A percentile compares a stretch with the other conserved stretches of the same genome.
Evolutionary conservation across 805 yeast genomes (phyloP).

Genomic region (Tetrapisispora phaffii): DNA sequence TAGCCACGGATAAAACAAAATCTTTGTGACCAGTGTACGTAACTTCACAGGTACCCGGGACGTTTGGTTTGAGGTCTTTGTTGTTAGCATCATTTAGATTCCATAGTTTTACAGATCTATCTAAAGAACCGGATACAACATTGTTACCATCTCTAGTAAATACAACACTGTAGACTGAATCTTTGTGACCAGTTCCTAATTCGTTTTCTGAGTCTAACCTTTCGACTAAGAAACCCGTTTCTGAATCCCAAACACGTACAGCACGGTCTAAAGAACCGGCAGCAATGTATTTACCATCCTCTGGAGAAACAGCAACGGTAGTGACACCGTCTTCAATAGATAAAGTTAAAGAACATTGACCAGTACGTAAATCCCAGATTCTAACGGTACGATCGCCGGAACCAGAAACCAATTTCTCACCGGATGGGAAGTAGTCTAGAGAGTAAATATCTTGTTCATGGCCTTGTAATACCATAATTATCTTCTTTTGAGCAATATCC

Average conservation of each 20-base stretch:
- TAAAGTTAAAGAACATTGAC: slow-evolving; percentile 79
- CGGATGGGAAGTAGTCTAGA: slow-evolving; percentile 88
- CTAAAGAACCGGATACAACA: slow-evolving; percentile 89
- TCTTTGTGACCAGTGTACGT: slow-evolving; percentile 95
- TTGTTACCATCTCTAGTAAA: slow-evolving; percentile 87
- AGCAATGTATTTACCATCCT: slow-evolving; percentile 81
- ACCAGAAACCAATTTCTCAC: slow-evolving; percentile 86
- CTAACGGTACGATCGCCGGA: slow-evolving; percentile 94
- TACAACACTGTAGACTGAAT: slow-evolving; percentile 89
- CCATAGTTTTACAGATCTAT: slow-evolving; percentile 94
- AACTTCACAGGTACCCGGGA: slow-evolving; percentile 62
- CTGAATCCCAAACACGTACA: slow-evolving; percentile 94
- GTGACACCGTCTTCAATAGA: slow-evolving; percentile 97
- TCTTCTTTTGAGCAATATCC: slow-evolving; percentile 81
- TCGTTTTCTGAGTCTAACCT: slow-evolving; percentile 83
- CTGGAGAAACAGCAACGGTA: slow-evolving; percentile 90
- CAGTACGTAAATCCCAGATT: slow-evolving; percentile 86
- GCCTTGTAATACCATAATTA: slow-evolving; percentile 78
- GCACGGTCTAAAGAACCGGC: slow-evolving; percentile 95
- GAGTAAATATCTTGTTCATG: slow-evolving; percentile 98
- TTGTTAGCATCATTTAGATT: slow-evolving; percentile 42
- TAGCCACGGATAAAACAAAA: slow-evolving; percentile 86
- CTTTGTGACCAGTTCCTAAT: slow-evolving; percentile 87
- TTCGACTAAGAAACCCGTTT: slow-evolving; percentile 85
- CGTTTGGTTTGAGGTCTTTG: slow-evolving; percentile 29